These are phyloP conservation scores for Solanum sejunctum DNA, from an alignment of 257 asterid genomes.

Conservation along the genomic window DNA sequence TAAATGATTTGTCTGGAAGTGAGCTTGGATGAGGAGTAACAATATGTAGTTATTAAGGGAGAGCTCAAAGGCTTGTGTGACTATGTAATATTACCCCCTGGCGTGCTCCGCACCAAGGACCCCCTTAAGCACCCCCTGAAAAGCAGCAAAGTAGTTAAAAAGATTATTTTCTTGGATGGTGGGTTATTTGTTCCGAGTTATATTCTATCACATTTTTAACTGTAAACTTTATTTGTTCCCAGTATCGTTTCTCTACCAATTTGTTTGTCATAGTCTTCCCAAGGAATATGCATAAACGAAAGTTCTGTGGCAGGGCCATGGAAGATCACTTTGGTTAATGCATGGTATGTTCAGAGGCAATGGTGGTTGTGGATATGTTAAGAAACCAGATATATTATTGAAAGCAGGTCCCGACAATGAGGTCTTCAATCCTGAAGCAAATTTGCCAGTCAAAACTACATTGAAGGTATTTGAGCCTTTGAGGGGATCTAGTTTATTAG, in stretches of 20 bases:
- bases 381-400: conserved; percentile 3
- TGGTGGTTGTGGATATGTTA: conserved; percentile 13
- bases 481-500: not conserved
- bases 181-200: not conserved
- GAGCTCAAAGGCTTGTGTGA: not conserved
- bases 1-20: not conserved
- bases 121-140: not conserved
- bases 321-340: conserved; percentile 10
- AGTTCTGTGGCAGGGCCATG: conserved; percentile 7
- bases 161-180: not conserved
- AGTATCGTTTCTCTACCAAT: not conserved
- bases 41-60: not conserved
- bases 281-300: not conserved
- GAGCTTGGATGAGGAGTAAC: not conserved
- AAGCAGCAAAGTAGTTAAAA: not conserved
- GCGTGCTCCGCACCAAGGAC: not conserved
- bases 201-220: not conserved
- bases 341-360: conserved; percentile 10
- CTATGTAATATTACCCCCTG: not conserved
- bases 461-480: conserved; percentile 2
- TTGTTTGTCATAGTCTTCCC: not conserved
- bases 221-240: not conserved
- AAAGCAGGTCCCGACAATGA: conserved; percentile 12
- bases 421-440: conserved; percentile 1
- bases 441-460: not conserved